phyloP scores from a whole-genome alignment of 2,329 filamentous ascomycete genomes.

The Fusarium anguioides region DNA sequence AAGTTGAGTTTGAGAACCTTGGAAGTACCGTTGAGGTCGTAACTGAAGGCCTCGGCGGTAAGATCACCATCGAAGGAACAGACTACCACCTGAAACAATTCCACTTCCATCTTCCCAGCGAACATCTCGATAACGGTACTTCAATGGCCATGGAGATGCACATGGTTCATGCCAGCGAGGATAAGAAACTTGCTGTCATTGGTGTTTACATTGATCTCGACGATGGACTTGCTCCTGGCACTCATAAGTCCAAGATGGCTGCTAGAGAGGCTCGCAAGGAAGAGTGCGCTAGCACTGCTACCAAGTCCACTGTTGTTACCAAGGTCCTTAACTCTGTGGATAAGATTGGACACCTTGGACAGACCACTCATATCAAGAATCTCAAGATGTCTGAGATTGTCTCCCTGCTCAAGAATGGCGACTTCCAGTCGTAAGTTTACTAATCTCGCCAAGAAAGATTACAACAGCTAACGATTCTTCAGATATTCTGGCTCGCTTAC shows the following conservation, averaged over 20 bases:
- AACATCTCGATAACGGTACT: constrained; percentile 62
- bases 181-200: constrained; percentile 45
- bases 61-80: constrained; percentile 53
- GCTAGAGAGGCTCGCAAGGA: neutral
- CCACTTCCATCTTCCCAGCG: constrained; percentile 70
- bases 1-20: constrained; percentile 61
- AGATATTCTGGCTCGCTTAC: constrained; percentile 69
- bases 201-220: constrained; percentile 43
- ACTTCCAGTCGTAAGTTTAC: constrained; percentile 44
- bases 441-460: neutral
- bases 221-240: constrained; percentile 4
- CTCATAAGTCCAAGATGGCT: neutral
- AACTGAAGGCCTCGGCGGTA: constrained; percentile 56
- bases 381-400: constrained; percentile 58
- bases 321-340: constrained; percentile 50
- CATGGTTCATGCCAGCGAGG: constrained; percentile 43
- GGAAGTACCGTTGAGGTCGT: constrained; percentile 63
- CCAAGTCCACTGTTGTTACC: constrained; percentile 47
- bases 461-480: constrained; percentile 5
- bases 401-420: constrained; percentile 42
- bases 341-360: constrained; percentile 54
- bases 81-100: constrained; percentile 63
- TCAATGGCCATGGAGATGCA: constrained; percentile 48
- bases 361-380: constrained; percentile 48
- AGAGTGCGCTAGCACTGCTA: neutral